Base-by-base conservation (phyloP, 2,329 filamentous ascomycete species). In the Endoconidiophora polonica region DNA sequence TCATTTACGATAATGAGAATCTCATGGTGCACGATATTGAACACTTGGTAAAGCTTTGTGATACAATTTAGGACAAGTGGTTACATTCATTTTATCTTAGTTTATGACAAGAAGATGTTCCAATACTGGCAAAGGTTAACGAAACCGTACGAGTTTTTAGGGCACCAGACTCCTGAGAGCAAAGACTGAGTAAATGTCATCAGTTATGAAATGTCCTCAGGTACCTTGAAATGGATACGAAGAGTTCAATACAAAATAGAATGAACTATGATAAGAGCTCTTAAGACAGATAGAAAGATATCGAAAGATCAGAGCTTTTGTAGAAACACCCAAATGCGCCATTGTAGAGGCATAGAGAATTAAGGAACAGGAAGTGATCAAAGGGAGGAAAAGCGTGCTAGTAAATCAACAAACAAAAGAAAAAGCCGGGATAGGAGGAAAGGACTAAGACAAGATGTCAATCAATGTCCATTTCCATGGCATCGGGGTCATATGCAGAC, bases 401-500 rank as follows among this genome's bases (percentile, higher is more conserved):
- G 36, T 33, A 36, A 42, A 43, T 29, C 10, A 45, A 40, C 5
- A n/a, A 39, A 45, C n/a, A 42, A 46, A 45, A 24, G 16, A 38
- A 39, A 44, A 38, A 40, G 37, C 36, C 49, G 10, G 24, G 51
- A 44, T 50, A 47, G 23, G 33, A 53, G 14, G 53, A 10, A 33
- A 54, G 38, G 44, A 44, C 10, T 9, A 18, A 26, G 9, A 33
- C 22, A 16, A 36, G 33, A 16, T 16, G 16, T 42, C 43, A 52
- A 37, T 52, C 46, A 43, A 52, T 46, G 24, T 53, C 51, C 47
- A 53, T 53, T 24, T 52, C 51, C 46, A 52, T 52, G n/a, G 39
- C 51, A 47, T 53, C 41, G 9, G 38, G 24, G 23, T 49, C 44
- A 53, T 46, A 46, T 24, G 24, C 41, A 38, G 50, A 16, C 26